phyloP scores from a whole-genome alignment of 2,329 filamentous ascomycete species.

The Anthostomella pinea region DNA sequence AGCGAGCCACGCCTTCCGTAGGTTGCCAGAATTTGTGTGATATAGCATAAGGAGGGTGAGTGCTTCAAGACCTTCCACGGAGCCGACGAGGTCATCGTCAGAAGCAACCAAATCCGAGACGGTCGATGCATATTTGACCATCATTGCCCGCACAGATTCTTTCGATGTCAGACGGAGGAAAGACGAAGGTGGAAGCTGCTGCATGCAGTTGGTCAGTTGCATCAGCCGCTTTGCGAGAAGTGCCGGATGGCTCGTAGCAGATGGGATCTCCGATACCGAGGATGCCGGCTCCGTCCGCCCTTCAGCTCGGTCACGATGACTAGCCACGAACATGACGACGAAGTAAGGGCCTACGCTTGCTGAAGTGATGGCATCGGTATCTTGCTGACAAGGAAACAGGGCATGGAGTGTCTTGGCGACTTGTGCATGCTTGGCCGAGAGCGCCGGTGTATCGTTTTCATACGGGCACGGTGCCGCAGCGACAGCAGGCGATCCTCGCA shows the following conservation, averaged over 20 bases:
- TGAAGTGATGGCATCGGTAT: conserved; percentile 31
- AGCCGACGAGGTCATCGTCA: conserved; percentile 50
- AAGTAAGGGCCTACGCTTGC: conserved; percentile 27
- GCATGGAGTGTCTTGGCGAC: conserved; percentile 31
- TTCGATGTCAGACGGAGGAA: conserved; percentile 28
- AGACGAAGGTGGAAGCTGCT: conserved; percentile 39
- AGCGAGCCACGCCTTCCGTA: conserved; percentile 53
- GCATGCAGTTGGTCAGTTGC: conserved; percentile 39
- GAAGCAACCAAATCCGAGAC: conserved; percentile 42
- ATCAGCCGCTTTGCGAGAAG: conserved; percentile 47
- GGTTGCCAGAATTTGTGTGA: conserved; percentile 51
- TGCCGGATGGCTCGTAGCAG: conserved; percentile 42
- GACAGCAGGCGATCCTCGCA: conserved; percentile 14
- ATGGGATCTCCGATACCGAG: conserved; percentile 29
- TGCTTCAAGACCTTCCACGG: conserved; percentile 52
- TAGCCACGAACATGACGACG: conserved; percentile 29
- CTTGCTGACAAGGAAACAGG: conserved; percentile 34
- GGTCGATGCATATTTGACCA: conserved; percentile 32
- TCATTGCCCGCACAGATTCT: conserved; percentile 24
- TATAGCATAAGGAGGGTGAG: conserved; percentile 47
- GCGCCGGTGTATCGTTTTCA: conserved; percentile 20
- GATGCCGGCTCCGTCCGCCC: conserved; percentile 22
- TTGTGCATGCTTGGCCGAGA: conserved; percentile 30
- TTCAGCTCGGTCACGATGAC: conserved; percentile 22
- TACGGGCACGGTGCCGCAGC: conserved; percentile 17